phyloP scores from a whole-genome alignment of 2,329 filamentous ascomycete genomes.

The Diaporthe australafricana region DNA sequence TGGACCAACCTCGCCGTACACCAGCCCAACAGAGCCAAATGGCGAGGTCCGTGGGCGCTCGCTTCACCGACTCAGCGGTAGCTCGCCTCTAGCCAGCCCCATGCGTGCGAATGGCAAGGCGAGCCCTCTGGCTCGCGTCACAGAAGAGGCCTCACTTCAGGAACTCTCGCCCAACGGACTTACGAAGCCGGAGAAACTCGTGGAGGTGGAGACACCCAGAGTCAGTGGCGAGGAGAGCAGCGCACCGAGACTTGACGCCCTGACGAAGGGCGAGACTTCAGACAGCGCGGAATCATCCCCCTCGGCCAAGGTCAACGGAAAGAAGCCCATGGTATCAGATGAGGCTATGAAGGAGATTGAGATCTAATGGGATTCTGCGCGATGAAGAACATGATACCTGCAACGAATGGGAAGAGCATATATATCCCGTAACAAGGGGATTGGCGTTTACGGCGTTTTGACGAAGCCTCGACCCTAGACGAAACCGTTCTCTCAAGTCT shows the following conservation, averaged over 20 bases:
- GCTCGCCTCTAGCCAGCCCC: constrained; percentile 72
- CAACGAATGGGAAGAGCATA: constrained; percentile 38
- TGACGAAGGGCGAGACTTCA: constrained; percentile 47
- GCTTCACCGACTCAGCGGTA: constrained; percentile 75
- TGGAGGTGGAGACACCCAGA: constrained; percentile 67
- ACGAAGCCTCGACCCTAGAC: constrained; percentile 36
- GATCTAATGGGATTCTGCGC: constrained; percentile 55
- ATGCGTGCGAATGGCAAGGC: constrained; percentile 76
- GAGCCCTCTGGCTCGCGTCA: constrained; percentile 79
- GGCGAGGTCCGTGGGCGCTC: constrained; percentile 76
- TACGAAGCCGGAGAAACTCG: constrained; percentile 61
- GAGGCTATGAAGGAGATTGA: constrained; percentile 72
- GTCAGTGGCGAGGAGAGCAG: constrained; percentile 57
- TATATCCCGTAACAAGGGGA: constrained; percentile 35
- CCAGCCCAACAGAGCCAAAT: constrained; percentile 70
- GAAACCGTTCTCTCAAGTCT: constrained; percentile 28
- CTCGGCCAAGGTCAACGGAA: constrained; percentile 54
- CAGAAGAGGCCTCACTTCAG: constrained; percentile 70
- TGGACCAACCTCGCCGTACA: constrained; percentile 70
- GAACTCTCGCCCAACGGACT: constrained; percentile 51
- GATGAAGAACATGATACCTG: constrained; percentile 43
- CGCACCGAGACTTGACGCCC: constrained; percentile 46
- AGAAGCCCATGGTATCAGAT: constrained; percentile 57
- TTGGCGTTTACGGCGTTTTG: constrained; percentile 39
- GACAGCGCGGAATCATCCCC: constrained; percentile 50